These are phyloP conservation scores for Sanghuangporus sanghuang DNA, from an alignment of 1,284 basidiomycete genomes.

Conservation along the genomic window DNA sequence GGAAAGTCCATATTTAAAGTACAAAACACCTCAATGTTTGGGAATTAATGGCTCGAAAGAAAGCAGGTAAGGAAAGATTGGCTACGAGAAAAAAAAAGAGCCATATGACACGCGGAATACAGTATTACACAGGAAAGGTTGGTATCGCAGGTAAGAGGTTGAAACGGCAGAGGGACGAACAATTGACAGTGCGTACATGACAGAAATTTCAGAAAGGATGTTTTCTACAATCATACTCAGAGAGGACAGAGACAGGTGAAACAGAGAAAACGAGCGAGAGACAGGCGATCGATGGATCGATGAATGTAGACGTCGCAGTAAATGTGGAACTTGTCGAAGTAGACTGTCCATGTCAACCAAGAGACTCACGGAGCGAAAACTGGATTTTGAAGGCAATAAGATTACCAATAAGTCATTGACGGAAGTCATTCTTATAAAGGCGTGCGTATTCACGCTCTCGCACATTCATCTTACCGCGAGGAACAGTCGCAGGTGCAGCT, in stretches of 20 bases:
- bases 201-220: neutral
- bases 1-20: too few relatives aligned
- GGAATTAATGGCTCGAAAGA: neutral
- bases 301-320: neutral
- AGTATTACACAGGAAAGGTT: neutral
- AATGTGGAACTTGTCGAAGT: neutral
- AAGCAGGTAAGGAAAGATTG: neutral
- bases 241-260: neutral
- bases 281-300: neutral
- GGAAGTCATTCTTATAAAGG: constrained; percentile 9
- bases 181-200: neutral
- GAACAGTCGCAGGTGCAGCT: constrained; percentile 13
- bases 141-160: neutral
- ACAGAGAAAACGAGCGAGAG: neutral
- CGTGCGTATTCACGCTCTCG: constrained; percentile 9
- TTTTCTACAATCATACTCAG: neutral
- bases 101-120: neutral
- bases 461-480: constrained; percentile 1
- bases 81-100: neutral
- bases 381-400: neutral
- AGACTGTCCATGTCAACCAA: constrained; percentile 3
- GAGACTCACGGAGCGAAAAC: neutral
- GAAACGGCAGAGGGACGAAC: neutral
- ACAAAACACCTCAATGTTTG: too few relatives aligned
- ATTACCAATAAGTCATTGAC: constrained; percentile 15